Evolutionary conservation across 768 basidiomycete species (phyloP).

Genomic region (Gloeopeniophorella convolvens): DNA sequence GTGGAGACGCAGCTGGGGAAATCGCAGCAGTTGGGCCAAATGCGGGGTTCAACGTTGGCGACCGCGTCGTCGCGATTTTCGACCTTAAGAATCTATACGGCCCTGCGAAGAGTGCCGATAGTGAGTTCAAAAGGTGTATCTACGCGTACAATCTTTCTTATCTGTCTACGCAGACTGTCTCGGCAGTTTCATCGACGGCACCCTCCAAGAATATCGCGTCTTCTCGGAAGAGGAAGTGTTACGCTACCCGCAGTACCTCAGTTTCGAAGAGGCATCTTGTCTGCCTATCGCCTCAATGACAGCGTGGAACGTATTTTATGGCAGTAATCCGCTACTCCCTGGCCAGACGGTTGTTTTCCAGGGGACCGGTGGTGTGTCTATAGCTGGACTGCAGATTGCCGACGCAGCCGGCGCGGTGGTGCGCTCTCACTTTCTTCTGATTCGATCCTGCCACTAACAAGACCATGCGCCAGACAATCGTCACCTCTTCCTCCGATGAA

Average conservation of each 20-base stretch:
- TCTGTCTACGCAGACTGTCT: constrained; percentile 22
- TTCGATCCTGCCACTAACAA: not conserved
- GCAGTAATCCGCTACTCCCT: constrained; percentile 43
- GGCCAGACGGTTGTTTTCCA: constrained; percentile 53
- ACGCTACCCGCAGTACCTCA: constrained; percentile 47
- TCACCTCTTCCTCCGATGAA: constrained; percentile 62
- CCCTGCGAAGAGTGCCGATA: not conserved
- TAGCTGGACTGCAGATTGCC: constrained; percentile 56
- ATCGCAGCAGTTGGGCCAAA: constrained; percentile 36
- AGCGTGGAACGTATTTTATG: constrained; percentile 54
- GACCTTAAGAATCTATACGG: not conserved
- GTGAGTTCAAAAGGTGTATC: not conserved
- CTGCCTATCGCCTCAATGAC: constrained; percentile 59
- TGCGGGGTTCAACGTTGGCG: constrained; percentile 41
- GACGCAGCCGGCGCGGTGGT: constrained; percentile 47
- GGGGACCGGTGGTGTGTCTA: constrained; percentile 52
- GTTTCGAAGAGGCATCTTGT: constrained; percentile 59
- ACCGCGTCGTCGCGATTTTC: constrained; percentile 33
- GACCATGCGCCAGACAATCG: constrained; percentile 37
- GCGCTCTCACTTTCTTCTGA: not conserved
- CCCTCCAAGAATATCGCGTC: constrained; percentile 47
- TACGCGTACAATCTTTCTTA: not conserved
- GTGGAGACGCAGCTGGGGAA: constrained; percentile 49
- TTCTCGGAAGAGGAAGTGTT: constrained; percentile 40
- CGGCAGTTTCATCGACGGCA: constrained; percentile 45